Evolutionary conservation across 805 yeast species (phyloP), one percentile per base, ranked within the genome.

Genomic region (Barnettozyma sp.): DNA sequence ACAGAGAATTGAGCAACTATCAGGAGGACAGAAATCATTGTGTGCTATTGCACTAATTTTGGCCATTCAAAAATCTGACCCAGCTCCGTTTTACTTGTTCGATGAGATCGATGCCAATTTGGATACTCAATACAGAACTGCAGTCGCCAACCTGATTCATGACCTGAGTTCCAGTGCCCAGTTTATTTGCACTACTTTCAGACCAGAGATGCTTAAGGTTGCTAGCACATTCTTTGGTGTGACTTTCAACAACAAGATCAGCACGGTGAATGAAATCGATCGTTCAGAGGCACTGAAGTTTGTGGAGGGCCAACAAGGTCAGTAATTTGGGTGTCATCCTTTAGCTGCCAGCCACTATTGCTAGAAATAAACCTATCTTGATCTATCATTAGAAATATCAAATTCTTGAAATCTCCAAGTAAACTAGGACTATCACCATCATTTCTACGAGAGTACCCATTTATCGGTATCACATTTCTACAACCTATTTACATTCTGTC

Each of bases 91-190:
- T 57, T 92, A 92, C 55, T 60, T 92, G 31, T 90, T 92, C 58
- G 98, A 92, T 59, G 98, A 92, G 63, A 82, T 92, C 40, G 98
- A 92, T 62, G 97, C 97, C 5, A 92, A 90, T 48, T 66, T 92
- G 43, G 98, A 92, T 59, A 76, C 94, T 3, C 95, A 84, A 52
- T 90, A 88, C 54, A 72, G 98, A 50, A 72, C 83, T 0, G 76
- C 95, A 0, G 95, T 92, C 15, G 95, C 97, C 0, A 61, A 67
- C 22, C 63, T 84, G 65, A 78, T 92, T 36, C 68, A 74, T 45
- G 68, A 72, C 23, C 60, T 88, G 36, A 74, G 95, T 15, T 50
- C 48, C 6, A 60, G 69, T 36, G 94, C 94, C 11, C 98, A 92
- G 59, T 92, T 90, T 52, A 86, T 92, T 25, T 88, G 97, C 57